These are phyloP conservation scores for Huntiella savannae DNA, from an alignment of 2,329 filamentous ascomycete species.

Conservation along the genomic window DNA sequence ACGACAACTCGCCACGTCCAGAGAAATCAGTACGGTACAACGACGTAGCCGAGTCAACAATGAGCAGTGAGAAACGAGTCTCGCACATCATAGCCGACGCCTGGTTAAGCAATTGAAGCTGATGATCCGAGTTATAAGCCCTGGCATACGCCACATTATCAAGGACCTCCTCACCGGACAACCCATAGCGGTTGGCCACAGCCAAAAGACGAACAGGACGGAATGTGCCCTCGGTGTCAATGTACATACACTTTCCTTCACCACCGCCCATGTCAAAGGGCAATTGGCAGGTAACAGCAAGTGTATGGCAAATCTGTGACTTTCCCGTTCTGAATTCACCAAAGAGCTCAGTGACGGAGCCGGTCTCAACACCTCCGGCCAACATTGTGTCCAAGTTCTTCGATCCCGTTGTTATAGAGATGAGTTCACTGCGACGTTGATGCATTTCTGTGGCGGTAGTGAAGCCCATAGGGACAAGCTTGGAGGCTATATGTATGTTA, in stretches of 20 bases:
- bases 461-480: slow-evolving; percentile 95
- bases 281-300: slow-evolving; percentile 94
- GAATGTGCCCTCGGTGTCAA: slow-evolving; percentile 96
- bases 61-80: slow-evolving; percentile 84
- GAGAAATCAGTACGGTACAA: slow-evolving; percentile 93
- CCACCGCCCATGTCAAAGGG: slow-evolving; percentile 98
- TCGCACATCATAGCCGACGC: slow-evolving; percentile 99
- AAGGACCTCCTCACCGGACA: slow-evolving; percentile 90
- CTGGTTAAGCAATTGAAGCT: slow-evolving; percentile 84
- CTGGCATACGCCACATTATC: slow-evolving; percentile 97
- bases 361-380: slow-evolving; percentile 87
- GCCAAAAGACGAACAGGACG: slow-evolving; percentile 76
- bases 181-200: slow-evolving; percentile 82
- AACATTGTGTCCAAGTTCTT: slow-evolving; percentile 93
- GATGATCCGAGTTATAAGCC: slow-evolving; percentile 96
- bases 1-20: slow-evolving; percentile 92
- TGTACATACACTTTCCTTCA: slow-evolving; percentile 95
- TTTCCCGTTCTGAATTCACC: slow-evolving; percentile 97
- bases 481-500: slow-evolving; percentile 46
- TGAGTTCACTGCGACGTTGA: slow-evolving; percentile 83
- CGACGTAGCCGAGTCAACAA: slow-evolving; percentile 90
- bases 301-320: slow-evolving; percentile 93
- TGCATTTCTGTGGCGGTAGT: slow-evolving; percentile 99
- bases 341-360: slow-evolving; percentile 94
- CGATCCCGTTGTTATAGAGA: slow-evolving; percentile 93